These are phyloP conservation scores for Hyaloraphidium curvatum DNA, from an alignment of 192 early-diverging fungal species.

Conservation along the genomic window DNA sequence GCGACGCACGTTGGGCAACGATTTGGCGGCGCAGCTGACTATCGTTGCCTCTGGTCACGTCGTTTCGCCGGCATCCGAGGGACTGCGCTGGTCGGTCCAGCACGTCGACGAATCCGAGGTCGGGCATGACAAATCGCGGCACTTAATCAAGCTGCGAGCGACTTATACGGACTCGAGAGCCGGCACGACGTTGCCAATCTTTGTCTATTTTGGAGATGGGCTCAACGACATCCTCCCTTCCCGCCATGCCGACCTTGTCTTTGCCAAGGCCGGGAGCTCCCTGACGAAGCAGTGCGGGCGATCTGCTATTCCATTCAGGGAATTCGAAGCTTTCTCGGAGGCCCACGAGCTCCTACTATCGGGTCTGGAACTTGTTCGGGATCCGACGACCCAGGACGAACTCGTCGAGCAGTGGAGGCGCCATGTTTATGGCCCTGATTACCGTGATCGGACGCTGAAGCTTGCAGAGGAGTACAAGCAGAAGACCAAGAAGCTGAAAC, in stretches of 20 bases:
- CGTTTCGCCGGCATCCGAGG: background rate
- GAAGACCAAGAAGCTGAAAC: too few species aligned
- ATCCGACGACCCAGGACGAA: too few species aligned
- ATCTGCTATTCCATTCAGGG: too few species aligned
- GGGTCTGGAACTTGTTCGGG: too few species aligned
- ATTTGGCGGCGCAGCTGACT: background rate
- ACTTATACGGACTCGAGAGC: background rate
- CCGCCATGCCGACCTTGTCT: background rate
- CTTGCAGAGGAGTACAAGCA: too few species aligned
- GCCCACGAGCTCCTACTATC: too few species aligned
- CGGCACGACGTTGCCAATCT: background rate
- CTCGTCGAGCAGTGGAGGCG: too few species aligned
- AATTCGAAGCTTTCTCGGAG: too few species aligned
- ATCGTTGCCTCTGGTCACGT: background rate
- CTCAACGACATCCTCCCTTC: background rate
- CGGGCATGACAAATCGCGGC: background rate
- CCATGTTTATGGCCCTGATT: too few species aligned
- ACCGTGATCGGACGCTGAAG: too few species aligned
- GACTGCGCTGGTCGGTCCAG: background rate
- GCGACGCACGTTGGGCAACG: background rate
- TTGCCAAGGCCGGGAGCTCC: background rate
- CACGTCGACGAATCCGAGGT: background rate
- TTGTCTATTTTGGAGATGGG: slow-evolving; percentile 2
- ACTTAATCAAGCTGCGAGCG: background rate
- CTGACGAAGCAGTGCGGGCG: background rate